Conservation (phyloP, 257 asterid species). For the Fraxinus anomala region DNA sequence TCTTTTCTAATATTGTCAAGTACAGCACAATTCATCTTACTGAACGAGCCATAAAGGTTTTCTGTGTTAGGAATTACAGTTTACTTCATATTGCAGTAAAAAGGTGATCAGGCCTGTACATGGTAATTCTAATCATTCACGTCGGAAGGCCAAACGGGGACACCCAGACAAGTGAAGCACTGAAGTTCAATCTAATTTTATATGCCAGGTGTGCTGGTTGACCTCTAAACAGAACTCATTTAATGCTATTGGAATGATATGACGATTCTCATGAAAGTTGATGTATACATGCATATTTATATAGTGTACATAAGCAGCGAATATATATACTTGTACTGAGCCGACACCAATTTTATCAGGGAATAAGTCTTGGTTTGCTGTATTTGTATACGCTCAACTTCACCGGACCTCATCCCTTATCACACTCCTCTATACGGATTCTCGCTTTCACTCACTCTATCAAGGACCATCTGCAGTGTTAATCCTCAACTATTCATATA, state of each 20-base stretch:
- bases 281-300: neutral
- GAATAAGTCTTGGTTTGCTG: neutral
- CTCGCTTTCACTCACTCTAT: neutral
- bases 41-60: neutral
- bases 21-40: neutral
- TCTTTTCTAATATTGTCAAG: neutral
- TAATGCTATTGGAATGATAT: neutral
- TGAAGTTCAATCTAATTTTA: neutral
- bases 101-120: constrained; percentile 36
- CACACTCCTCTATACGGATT: neutral
- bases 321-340: neutral
- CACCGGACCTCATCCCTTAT: neutral
- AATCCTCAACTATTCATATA: neutral
- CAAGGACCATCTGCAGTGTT: neutral
- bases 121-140: constrained; percentile 43
- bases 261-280: neutral
- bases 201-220: neutral
- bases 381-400: neutral
- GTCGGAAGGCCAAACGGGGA: constrained; percentile 47
- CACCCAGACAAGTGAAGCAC: constrained; percentile 42
- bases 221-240: neutral
- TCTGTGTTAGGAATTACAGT: neutral
- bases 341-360: neutral
- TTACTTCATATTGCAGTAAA: constrained; percentile 41
- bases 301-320: neutral